Percentiles rank a stretch among this genome's conserved stretches.
phyloP scores from a whole-genome alignment of 768 basidiomycete genomes.

The Boletus huronensis region DNA sequence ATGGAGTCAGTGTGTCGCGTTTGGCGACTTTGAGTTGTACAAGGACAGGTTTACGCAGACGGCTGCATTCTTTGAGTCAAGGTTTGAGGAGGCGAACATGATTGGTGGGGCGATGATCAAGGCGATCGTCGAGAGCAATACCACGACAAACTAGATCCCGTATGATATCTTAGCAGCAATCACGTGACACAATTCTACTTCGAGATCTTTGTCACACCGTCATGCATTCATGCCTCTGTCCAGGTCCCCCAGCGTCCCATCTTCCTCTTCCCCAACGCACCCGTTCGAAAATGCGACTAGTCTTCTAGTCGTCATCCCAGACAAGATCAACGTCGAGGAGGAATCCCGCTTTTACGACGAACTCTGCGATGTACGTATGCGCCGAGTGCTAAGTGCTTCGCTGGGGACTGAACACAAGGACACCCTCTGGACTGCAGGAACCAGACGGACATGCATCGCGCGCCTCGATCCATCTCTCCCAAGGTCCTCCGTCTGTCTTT shows the following conservation, averaged over 20 bases:
- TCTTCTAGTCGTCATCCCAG: conserved; percentile 52
- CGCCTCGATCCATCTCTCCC: conserved; percentile 25
- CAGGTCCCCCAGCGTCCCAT: conserved; percentile 2
- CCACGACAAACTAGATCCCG: neutral
- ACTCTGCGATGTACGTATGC: conserved; percentile 43
- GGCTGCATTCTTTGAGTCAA: conserved; percentile 73
- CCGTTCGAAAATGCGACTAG: conserved; percentile 47
- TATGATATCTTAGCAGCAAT: neutral
- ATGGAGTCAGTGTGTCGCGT: conserved; percentile 94
- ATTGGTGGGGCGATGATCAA: conserved; percentile 89
- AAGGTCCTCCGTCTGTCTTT: conserved; percentile 51
- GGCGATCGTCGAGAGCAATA: conserved; percentile 63
- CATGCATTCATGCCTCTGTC: conserved; percentile 11
- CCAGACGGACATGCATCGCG: conserved; percentile 22
- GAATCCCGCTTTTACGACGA: conserved; percentile 66
- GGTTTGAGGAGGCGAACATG: conserved; percentile 83
- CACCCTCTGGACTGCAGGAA: conserved; percentile 19
- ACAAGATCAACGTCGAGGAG: conserved; percentile 63
- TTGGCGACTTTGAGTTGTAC: conserved; percentile 91
- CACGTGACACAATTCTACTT: conserved; percentile 1
- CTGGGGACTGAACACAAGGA: no score
- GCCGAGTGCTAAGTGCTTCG: no score
- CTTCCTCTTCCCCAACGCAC: conserved; percentile 22
- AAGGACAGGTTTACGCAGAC: conserved; percentile 76
- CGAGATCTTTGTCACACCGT: no score